Evolutionary conservation across 2,329 filamentous ascomycete genomes (phyloP).

Genomic region (Monilinia polystroma): DNA sequence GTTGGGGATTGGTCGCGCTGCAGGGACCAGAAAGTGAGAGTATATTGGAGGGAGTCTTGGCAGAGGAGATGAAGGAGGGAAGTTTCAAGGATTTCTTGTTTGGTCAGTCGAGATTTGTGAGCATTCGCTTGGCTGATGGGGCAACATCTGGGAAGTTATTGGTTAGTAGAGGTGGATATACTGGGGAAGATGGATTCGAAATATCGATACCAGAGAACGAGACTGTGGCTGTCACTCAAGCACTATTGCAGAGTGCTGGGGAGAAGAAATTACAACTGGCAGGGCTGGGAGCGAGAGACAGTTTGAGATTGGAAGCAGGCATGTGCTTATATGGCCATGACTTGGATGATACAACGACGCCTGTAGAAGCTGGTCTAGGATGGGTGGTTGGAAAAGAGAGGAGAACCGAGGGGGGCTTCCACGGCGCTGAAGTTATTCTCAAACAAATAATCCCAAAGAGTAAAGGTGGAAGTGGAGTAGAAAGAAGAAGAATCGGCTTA

Average conservation of each 20-base stretch:
- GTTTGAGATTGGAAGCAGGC: constrained; percentile 87
- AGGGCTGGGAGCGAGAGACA: constrained; percentile 87
- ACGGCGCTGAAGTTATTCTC: constrained; percentile 77
- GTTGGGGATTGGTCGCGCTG: constrained; percentile 79
- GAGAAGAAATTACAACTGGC: constrained; percentile 68
- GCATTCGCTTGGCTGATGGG: constrained; percentile 60
- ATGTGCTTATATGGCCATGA: constrained; percentile 99
- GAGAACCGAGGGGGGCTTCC: constrained; percentile 68
- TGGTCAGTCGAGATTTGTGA: constrained; percentile 68
- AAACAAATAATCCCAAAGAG: constrained; percentile 71
- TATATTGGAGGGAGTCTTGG: constrained; percentile 65
- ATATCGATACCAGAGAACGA: constrained; percentile 75
- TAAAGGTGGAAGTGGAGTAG: constrained; percentile 69
- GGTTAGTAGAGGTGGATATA: constrained; percentile 89
- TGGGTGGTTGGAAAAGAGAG: constrained; percentile 88
- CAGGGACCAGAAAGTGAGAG: constrained; percentile 78
- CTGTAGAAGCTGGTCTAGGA: constrained; percentile 62
- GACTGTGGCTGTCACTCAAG: constrained; percentile 64
- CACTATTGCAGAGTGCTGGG: constrained; percentile 53
- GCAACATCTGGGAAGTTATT: constrained; percentile 55
- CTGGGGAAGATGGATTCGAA: constrained; percentile 97
- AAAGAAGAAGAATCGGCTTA: constrained; percentile 75
- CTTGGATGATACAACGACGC: constrained; percentile 74
- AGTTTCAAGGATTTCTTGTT: constrained; percentile 75
- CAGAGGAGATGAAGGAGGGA: constrained; percentile 43